Conservation (phyloP, 1,284 basidiomycete genomes). For the Coriolopsis trogii region DNA sequence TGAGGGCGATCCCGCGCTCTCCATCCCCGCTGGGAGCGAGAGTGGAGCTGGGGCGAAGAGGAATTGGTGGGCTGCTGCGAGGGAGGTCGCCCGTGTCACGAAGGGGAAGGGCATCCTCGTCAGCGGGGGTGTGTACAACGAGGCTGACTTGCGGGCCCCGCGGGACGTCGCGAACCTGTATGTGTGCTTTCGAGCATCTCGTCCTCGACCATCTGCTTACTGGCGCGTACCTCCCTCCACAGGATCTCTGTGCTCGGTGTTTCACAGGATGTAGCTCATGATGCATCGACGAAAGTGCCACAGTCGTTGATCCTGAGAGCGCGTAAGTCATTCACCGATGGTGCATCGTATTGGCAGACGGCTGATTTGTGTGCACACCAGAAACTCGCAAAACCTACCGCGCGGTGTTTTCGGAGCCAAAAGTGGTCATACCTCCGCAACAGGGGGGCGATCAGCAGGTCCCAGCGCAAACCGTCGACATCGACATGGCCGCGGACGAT, state of each 20-base stretch:
- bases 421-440: conserved; percentile 58
- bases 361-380: conserved; percentile 25
- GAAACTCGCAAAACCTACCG: conserved; percentile 65
- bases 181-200: conserved; percentile 28
- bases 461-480: background rate
- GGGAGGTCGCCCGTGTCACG: conserved; percentile 74
- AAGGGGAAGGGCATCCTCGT: conserved; percentile 76
- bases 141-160: conserved; percentile 66
- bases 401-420: conserved; percentile 73
- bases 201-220: background rate
- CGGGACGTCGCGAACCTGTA: conserved; percentile 77
- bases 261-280: conserved; percentile 65
- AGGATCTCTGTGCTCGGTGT: conserved; percentile 67
- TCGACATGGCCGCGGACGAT: background rate
- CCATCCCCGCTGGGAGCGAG: conserved; percentile 52
- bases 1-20: conserved; percentile 49
- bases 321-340: conserved; percentile 49
- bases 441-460: too few relatives aligned
- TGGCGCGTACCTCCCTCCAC: background rate
- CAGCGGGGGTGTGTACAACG: conserved; percentile 60
- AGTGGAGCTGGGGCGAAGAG: conserved; percentile 59
- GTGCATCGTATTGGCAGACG: background rate
- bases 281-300: conserved; percentile 59
- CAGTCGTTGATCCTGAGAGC: conserved; percentile 72
- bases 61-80: conserved; percentile 82